A percentile compares a stretch with the other conserved stretches of the same genome.
Evolutionary conservation across 345 rosid genomes (phyloP).

Genomic region (Isatis tinctoria): DNA sequence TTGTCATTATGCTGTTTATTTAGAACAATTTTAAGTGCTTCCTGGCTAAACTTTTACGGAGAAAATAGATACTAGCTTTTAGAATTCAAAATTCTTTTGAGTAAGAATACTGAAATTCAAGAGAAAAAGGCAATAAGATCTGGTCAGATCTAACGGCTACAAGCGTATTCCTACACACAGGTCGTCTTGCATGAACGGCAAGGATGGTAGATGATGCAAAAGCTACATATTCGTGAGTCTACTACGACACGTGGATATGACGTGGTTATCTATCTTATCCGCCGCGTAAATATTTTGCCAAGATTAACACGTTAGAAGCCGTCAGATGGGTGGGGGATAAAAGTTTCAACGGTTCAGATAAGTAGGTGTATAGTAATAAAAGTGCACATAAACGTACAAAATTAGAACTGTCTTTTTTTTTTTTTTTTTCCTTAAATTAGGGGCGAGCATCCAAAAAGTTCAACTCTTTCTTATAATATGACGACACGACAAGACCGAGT

Average conservation of each 20-base stretch:
- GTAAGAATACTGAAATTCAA: too few species aligned
- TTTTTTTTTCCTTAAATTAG: too few species aligned
- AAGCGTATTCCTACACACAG: background rate
- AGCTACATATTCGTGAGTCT: background rate
- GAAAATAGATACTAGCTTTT: too few species aligned
- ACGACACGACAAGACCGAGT: conserved; percentile 10
- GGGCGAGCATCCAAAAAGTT: too few species aligned
- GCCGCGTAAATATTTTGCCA: background rate
- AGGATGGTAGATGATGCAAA: background rate
- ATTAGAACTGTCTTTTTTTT: background rate
- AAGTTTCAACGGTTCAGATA: background rate
- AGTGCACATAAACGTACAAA: background rate
- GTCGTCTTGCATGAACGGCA: background rate
- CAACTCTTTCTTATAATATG: background rate
- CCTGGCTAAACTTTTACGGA: too few species aligned
- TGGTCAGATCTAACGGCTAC: background rate
- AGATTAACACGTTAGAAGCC: background rate
- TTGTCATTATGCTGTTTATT: too few species aligned
- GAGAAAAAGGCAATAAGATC: too few species aligned
- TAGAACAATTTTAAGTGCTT: too few species aligned
- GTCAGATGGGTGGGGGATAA: background rate
- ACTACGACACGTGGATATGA: conserved; percentile 10
- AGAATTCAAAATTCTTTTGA: too few species aligned
- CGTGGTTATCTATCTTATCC: conserved; percentile 5
- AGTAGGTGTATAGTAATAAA: background rate